These are phyloP conservation scores for Penicillium tannophilum DNA, from an alignment of 495 filamentous ascomycete genomes.

Conservation along the genomic window DNA sequence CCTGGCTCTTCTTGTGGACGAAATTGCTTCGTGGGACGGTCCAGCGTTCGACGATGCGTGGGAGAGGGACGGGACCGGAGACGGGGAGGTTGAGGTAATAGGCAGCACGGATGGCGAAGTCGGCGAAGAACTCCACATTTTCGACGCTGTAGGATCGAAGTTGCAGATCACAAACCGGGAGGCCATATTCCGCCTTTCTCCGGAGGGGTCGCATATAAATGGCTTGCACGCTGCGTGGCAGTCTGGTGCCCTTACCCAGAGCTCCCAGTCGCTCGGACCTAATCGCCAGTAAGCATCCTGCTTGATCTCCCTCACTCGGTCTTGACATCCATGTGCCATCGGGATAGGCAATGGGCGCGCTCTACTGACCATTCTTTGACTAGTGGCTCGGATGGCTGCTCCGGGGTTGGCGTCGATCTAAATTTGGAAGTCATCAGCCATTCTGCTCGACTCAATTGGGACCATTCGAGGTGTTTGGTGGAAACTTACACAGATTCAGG, in stretches of 20 bases:
- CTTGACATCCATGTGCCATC: not conserved
- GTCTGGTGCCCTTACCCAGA: constrained; percentile 48
- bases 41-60: constrained; percentile 85
- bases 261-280: constrained; percentile 44
- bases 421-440: constrained; percentile 3
- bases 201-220: constrained; percentile 84
- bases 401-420: constrained; percentile 14
- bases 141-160: constrained; percentile 87
- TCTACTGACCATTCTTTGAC: constrained; percentile 36
- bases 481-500: constrained; percentile 5
- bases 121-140: constrained; percentile 91
- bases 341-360: not conserved
- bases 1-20: constrained; percentile 94
- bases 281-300: not conserved
- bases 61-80: constrained; percentile 85
- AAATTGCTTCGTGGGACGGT: constrained; percentile 89
- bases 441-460: not conserved
- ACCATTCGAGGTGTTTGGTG: not conserved
- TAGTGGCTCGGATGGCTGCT: constrained; percentile 19
- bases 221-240: constrained; percentile 78
- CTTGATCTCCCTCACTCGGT: not conserved
- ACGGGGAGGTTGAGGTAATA: constrained; percentile 91
- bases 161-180: constrained; percentile 88
- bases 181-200: constrained; percentile 67
- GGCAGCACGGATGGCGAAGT: constrained; percentile 92